A percentile compares a stretch with the other conserved stretches of the same genome.
phyloP scores from a whole-genome alignment of 116 monocot genomes.

The Phalaenopsis hybrid region DNA sequence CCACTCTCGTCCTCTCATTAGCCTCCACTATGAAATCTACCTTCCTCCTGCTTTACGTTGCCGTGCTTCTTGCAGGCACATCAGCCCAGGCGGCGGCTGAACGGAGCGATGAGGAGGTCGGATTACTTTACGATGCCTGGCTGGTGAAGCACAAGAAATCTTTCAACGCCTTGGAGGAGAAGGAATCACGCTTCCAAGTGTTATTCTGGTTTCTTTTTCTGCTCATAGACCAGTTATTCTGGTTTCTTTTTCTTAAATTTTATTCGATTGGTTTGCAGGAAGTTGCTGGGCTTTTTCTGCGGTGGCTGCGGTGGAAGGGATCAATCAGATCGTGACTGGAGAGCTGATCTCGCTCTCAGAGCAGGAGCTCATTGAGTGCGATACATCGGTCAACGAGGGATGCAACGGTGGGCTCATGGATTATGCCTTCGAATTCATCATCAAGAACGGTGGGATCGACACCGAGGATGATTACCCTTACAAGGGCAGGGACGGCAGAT shows the following conservation, averaged over 20 bases:
- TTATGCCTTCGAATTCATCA: slow-evolving; percentile 50
- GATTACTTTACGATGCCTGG: slow-evolving; percentile 24
- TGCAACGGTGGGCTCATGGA: slow-evolving; percentile 51
- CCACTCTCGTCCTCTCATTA: not conserved
- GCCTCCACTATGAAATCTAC: not conserved
- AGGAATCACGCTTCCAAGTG: slow-evolving; percentile 24
- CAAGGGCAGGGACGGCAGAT: slow-evolving; percentile 18
- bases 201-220: not conserved
- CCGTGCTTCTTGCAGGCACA: not conserved
- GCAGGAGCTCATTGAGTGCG: slow-evolving; percentile 50
- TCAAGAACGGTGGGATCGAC: slow-evolving; percentile 45
- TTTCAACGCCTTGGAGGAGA: slow-evolving; percentile 23
- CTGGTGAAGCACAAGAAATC: slow-evolving; percentile 9
- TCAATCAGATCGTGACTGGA: slow-evolving; percentile 49
- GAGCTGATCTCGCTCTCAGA: slow-evolving; percentile 37
- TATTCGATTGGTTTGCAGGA: slow-evolving; percentile 10
- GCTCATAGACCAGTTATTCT: too few species aligned
- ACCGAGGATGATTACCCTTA: slow-evolving; percentile 50
- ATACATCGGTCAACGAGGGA: slow-evolving; percentile 27
- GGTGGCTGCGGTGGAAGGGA: slow-evolving; percentile 41
- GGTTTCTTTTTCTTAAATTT: not conserved
- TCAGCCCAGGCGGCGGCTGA: not conserved
- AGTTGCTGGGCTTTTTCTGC: slow-evolving; percentile 58
- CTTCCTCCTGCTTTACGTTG: not conserved
- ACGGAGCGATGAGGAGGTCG: slow-evolving; percentile 27